Percentiles rank a stretch among this genome's conserved stretches.
phyloP scores from a whole-genome alignment of 495 filamentous ascomycete genomes.

The Elaphomyces granulatus region DNA sequence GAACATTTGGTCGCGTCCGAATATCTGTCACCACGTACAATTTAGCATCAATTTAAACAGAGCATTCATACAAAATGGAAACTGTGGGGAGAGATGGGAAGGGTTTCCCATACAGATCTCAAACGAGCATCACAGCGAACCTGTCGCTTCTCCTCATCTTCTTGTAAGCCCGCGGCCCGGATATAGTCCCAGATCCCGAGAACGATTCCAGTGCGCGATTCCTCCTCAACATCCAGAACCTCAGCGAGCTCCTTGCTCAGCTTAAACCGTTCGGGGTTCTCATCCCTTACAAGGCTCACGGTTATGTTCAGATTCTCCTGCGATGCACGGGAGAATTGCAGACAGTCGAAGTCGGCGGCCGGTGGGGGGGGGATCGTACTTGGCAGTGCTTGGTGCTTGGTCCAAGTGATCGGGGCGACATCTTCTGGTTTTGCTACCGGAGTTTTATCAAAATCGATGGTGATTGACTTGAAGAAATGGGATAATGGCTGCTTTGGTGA shows the following conservation, averaged over 20 bases:
- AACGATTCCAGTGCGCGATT: conserved; percentile 69
- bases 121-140: conserved; percentile 80
- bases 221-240: conserved; percentile 73
- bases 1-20: conserved; percentile 60
- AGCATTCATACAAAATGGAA: neutral
- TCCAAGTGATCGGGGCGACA: conserved; percentile 54
- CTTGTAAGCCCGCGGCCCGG: conserved; percentile 67
- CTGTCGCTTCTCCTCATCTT: conserved; percentile 83
- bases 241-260: conserved; percentile 68
- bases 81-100: neutral
- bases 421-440: conserved; percentile 30
- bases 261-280: conserved; percentile 68
- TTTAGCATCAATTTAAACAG: conserved; percentile 10
- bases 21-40: conserved; percentile 44
- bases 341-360: conserved; percentile 68
- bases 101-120: conserved; percentile 44
- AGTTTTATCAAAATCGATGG: conserved; percentile 66
- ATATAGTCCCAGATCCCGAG: conserved; percentile 95
- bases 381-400: conserved; percentile 45
- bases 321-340: conserved; percentile 80
- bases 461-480: conserved; percentile 89
- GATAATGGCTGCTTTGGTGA: conserved; percentile 51
- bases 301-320: conserved; percentile 89
- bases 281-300: conserved; percentile 75
- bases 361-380: conserved; percentile 32